Conservation (phyloP, 176 grass and related monocot genomes). For the Oryza punctata region DNA sequence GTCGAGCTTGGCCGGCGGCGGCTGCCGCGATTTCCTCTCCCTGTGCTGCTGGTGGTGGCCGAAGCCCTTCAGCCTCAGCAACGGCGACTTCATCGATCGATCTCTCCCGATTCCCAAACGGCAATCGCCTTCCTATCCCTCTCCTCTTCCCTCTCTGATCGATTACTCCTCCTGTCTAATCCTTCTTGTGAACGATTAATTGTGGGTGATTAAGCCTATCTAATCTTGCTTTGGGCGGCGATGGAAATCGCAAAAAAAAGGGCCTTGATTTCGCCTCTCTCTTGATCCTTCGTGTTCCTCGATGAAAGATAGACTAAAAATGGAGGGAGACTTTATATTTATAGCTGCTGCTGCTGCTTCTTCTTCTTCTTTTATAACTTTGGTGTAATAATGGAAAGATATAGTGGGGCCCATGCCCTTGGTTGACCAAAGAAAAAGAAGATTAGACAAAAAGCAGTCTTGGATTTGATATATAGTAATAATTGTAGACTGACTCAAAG, state of each 20-base stretch:
- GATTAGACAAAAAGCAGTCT: neutral
- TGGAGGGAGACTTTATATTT: neutral
- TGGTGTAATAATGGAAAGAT: neutral
- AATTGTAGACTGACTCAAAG: neutral
- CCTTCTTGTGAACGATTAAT: neutral
- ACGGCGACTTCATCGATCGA: conserved; percentile 89
- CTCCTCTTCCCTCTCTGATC: neutral
- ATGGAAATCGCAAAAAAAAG: neutral
- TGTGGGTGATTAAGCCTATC: neutral
- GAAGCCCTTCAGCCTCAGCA: conserved; percentile 68
- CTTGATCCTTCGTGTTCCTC: neutral
- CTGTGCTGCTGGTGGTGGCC: conserved; percentile 45
- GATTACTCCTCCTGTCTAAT: neutral
- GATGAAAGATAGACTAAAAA: conserved; percentile 15
- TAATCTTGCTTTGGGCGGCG: neutral
- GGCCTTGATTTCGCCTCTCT: neutral
- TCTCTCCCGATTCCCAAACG: conserved; percentile 43
- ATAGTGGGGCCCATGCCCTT: neutral
- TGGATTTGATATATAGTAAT: neutral
- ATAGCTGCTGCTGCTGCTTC: neutral
- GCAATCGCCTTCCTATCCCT: neutral
- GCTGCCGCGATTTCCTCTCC: conserved; percentile 36
- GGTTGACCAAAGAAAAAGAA: conserved; percentile 37
- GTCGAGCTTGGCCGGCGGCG: conserved; percentile 64
- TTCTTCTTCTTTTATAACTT: neutral